Conservation (phyloP, 495 filamentous ascomycete species). For the Jackrogersella multiformis region DNA sequence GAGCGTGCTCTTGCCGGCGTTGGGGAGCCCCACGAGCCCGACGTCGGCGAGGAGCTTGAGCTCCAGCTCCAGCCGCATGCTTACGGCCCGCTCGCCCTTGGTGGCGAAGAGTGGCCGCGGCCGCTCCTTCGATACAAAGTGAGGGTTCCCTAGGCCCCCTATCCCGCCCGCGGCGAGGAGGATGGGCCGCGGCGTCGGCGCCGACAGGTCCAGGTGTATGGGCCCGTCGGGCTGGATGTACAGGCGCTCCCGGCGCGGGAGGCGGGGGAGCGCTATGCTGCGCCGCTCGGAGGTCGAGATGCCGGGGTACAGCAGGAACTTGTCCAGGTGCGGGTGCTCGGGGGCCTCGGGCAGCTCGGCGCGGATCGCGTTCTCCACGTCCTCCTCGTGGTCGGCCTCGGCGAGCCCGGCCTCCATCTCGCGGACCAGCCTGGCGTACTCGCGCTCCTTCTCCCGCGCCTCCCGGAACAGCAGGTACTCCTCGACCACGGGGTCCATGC, state of each 20-base stretch:
- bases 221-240: conserved; percentile 72
- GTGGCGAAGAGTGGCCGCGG: conserved; percentile 86
- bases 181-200: conserved; percentile 81
- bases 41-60: conserved; percentile 95
- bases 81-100: conserved; percentile 80
- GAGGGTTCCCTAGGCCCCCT: conserved; percentile 92
- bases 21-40: conserved; percentile 91
- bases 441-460: conserved; percentile 45
- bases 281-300: conserved; percentile 72
- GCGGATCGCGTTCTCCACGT: conserved; percentile 27
- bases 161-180: conserved; percentile 90
- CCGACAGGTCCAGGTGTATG: conserved; percentile 81
- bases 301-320: conserved; percentile 87
- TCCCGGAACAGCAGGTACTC: conserved; percentile 57
- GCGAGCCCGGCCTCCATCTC: conserved; percentile 46
- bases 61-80: conserved; percentile 84
- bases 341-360: conserved; percentile 41
- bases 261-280: conserved; percentile 65
- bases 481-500: conserved; percentile 79
- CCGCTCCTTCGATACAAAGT: conserved; percentile 77
- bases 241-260: conserved; percentile 65
- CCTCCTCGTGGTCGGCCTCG: conserved; percentile 37
- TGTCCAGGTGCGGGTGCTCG: conserved; percentile 61
- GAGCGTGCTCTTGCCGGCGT: conserved; percentile 95
- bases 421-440: conserved; percentile 39